phyloP scores from a whole-genome alignment of 2,329 filamentous ascomycete species.

The Apiospora marii region DNA sequence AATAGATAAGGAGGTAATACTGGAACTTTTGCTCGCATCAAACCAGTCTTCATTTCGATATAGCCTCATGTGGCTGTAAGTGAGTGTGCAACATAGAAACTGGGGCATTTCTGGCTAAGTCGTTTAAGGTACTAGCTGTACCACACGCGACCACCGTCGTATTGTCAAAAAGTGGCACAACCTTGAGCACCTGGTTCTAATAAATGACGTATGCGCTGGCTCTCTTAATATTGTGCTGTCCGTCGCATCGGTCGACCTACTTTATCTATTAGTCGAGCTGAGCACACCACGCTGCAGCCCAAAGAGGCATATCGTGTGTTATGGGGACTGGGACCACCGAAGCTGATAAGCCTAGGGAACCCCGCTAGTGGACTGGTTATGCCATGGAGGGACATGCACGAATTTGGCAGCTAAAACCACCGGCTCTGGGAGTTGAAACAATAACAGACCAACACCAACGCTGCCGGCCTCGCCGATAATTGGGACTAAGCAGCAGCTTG shows the following conservation, averaged over 20 bases:
- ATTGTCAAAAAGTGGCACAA: constrained; percentile 5
- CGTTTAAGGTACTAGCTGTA: not conserved
- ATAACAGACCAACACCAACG: constrained; percentile 19
- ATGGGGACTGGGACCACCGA: constrained; percentile 5
- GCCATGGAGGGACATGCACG: not conserved
- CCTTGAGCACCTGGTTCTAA: not conserved
- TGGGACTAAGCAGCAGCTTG: not conserved
- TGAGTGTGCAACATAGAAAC: not conserved
- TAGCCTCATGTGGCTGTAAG: not conserved
- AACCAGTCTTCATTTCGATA: not conserved
- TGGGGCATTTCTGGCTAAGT: not conserved
- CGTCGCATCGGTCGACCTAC: not conserved
- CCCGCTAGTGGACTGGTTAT: constrained; percentile 3
- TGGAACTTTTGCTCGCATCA: not conserved
- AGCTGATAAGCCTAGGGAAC: constrained; percentile 9
- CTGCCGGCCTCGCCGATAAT: not conserved
- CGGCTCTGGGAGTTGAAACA: constrained; percentile 19
- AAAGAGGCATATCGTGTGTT: constrained; percentile 18
- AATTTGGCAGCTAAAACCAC: constrained; percentile 9
- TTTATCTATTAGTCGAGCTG: not conserved
- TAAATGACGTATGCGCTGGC: constrained; percentile 2
- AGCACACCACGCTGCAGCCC: not conserved
- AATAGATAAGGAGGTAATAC: not conserved
- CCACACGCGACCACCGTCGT: not conserved
- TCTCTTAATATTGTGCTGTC: not conserved